These are phyloP conservation scores for Pseudozyma flocculosa DNA, from an alignment of 1,284 basidiomycete species.

Conservation along the genomic window DNA sequence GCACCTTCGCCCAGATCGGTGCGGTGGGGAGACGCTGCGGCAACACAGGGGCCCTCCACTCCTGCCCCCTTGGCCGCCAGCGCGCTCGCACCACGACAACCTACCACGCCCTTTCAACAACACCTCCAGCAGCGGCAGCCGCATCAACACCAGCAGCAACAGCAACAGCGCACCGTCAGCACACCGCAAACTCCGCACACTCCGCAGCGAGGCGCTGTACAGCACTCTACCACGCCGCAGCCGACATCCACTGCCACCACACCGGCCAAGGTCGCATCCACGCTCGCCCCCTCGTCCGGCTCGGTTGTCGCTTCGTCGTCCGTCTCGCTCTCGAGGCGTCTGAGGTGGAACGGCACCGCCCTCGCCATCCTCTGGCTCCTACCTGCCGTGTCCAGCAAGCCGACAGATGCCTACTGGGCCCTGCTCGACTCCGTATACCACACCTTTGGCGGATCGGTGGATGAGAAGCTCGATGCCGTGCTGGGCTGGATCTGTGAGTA, in stretches of 20 bases:
- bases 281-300: background rate
- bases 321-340: slow-evolving; percentile 1
- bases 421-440: slow-evolving; percentile 21
- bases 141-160: too few relatives aligned
- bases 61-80: background rate
- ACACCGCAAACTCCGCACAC: too few relatives aligned
- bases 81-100: too few relatives aligned
- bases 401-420: slow-evolving; percentile 21
- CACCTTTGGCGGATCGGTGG: slow-evolving; percentile 15
- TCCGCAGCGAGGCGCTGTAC: too few relatives aligned
- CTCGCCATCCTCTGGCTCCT: slow-evolving; percentile 23
- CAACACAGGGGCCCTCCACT: background rate
- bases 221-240: too few relatives aligned
- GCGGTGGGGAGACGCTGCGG: background rate
- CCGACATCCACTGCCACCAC: too few relatives aligned
- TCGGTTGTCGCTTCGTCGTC: background rate
- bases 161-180: too few relatives aligned
- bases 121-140: too few relatives aligned
- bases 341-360: slow-evolving; percentile 23
- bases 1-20: background rate
- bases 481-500: slow-evolving; percentile 15
- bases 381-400: slow-evolving; percentile 11
- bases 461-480: slow-evolving; percentile 22
- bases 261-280: too few relatives aligned
- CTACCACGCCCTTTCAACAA: too few relatives aligned